Percentiles rank a stretch among this genome's conserved stretches.
These are phyloP conservation scores for Hypoxylon sp. DNA, from an alignment of 2,329 filamentous ascomycete species.

Conservation along the genomic window DNA sequence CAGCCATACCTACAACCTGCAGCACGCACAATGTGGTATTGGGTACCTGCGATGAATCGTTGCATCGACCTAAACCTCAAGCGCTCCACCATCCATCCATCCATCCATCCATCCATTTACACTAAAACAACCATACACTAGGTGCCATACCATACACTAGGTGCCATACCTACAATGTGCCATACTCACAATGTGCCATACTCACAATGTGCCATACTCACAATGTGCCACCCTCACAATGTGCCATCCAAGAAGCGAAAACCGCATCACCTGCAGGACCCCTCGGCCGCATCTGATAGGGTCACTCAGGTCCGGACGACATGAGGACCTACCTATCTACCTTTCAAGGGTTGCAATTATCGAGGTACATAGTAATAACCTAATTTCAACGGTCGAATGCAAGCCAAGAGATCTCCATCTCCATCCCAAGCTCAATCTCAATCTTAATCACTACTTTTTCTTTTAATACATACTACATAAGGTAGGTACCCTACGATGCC, in stretches of 20 bases:
- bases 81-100: background rate
- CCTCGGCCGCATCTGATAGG: slow-evolving; percentile 24
- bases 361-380: slow-evolving; percentile 25
- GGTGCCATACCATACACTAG: too few relatives aligned
- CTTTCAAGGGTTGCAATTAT: too few relatives aligned
- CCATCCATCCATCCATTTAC: background rate
- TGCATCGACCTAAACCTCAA: too few relatives aligned
- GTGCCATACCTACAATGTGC: too few relatives aligned
- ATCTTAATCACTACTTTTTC: background rate
- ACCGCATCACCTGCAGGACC: slow-evolving; percentile 22
- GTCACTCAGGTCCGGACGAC: slow-evolving; percentile 18
- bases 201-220: too few relatives aligned
- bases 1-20: background rate
- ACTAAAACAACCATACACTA: too few relatives aligned
- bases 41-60: slow-evolving; percentile 3
- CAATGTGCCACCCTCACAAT: too few relatives aligned
- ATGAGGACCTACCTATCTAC: background rate
- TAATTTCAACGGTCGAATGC: slow-evolving; percentile 28
- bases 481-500: too few relatives aligned
- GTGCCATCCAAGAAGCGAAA: background rate
- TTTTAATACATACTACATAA: too few relatives aligned
- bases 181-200: too few relatives aligned
- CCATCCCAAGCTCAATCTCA: too few relatives aligned
- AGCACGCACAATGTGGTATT: background rate
- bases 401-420: slow-evolving; percentile 23